Base-by-base conservation (phyloP, 2,329 filamentous ascomycete genomes). In the Phyllosticta capitalensis region DNA sequence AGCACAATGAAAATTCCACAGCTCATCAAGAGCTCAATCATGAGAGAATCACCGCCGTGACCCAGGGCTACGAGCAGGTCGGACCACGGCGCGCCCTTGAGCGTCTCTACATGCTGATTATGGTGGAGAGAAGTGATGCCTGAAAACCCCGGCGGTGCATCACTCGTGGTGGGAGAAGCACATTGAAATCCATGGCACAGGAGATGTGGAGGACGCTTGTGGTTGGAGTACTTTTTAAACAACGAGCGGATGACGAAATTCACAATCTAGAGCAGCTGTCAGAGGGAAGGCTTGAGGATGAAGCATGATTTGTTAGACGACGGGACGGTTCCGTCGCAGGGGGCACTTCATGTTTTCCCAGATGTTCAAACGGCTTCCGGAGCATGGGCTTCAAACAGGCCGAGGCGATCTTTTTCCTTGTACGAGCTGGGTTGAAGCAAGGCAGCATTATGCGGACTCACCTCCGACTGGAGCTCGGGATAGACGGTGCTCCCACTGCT, bases 111-210 rank as follows among this genome's bases (percentile, higher is more conserved):
- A 71, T 89, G 83, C 38, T 81, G 81, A 66, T 96, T 96, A 0
- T 82, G 81, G 64, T 85, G 83, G 7, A 80, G 75, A 10, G 78
- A 79, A 60, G 81, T 80, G 7, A 95, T 68, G 0, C 88, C 90
- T 0, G 85, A 86, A 50, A 94, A 85, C 7, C 77, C 77, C 9
- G 74, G 69, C 3, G 72, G 64, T 2, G 72, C 68, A 52, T 70
- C 68, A 45, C 64, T 63, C 21, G 66, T 67, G 33, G 66, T 64
- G 53, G 64, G 65, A 50, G 71, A 69, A 2, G 73, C 71, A 64
- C 79, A 83, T 66, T 87, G 83, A 66, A 86, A 95, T 22, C 92
- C 92, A 76, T 95, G 87, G 65, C 90, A 92, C 4, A 99, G 81
- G 5, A 96, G 67, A 73, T 96, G 89, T 55, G 83, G 81, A 1